A percentile compares a stretch with the other conserved stretches of the same genome.
Conservation (phyloP, 2,329 filamentous ascomycete genomes). For the Trichoderma hamatum region DNA sequence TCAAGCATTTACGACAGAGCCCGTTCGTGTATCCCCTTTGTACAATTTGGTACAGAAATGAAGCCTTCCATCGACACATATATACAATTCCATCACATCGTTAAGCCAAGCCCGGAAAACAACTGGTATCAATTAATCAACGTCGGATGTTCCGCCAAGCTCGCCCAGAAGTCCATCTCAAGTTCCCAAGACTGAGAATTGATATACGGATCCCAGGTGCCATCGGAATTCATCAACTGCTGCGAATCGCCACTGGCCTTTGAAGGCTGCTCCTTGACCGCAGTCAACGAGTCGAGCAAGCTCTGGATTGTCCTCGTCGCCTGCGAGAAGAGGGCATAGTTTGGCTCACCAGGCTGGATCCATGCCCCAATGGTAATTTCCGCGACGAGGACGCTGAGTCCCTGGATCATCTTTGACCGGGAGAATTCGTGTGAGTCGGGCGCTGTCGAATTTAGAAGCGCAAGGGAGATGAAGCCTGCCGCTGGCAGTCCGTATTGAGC, state of each 20-base stretch:
- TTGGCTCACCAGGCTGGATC: constrained; percentile 21
- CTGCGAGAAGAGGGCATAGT: constrained; percentile 20
- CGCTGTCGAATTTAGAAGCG: constrained; percentile 11
- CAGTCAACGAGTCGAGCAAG: constrained; percentile 17
- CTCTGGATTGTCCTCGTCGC: constrained; percentile 23
- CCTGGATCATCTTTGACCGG: constrained; percentile 20
- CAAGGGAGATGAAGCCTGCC: constrained; percentile 11
- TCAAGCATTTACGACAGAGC: neutral
- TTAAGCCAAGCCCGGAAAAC: neutral
- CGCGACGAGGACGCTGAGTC: constrained; percentile 18
- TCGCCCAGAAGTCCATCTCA: constrained; percentile 23
- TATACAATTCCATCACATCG: neutral
- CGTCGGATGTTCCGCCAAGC: constrained; percentile 16
- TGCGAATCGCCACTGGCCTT: neutral
- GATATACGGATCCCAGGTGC: constrained; percentile 15
- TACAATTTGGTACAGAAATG: neutral
- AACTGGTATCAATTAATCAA: constrained; percentile 5
- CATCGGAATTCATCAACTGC: neutral
- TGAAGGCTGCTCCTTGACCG: neutral
- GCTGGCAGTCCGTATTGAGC: constrained; percentile 20
- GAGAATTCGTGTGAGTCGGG: constrained; percentile 16
- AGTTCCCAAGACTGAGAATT: constrained; percentile 24
- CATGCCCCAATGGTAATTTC: constrained; percentile 21
- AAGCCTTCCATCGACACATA: neutral
- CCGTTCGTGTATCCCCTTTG: neutral